phyloP scores from a whole-genome alignment of 306 rosid genomes.

The Medicago ruthenica region DNA sequence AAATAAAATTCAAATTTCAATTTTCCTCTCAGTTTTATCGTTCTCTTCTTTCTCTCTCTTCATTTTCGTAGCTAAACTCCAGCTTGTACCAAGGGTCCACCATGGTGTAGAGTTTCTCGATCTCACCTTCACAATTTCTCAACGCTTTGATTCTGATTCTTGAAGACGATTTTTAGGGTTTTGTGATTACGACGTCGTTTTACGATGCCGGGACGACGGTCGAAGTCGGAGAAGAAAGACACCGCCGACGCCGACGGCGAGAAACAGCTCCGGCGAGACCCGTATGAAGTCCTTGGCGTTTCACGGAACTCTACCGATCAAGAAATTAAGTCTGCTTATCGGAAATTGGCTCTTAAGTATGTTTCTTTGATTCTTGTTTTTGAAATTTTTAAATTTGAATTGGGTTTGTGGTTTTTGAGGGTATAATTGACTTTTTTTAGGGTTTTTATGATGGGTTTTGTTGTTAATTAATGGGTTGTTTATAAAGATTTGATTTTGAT shows the following conservation, averaged over 20 bases:
- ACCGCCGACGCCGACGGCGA: conserved; percentile 64
- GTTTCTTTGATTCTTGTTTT: conserved; percentile 35
- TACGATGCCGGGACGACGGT: conserved; percentile 76
- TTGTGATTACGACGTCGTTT: conserved; percentile 35
- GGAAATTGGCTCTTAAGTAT: conserved; percentile 97
- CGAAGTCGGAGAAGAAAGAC: conserved; percentile 86
- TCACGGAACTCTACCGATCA: conserved; percentile 84
- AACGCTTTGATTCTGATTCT: conserved; percentile 11
- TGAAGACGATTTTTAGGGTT: conserved; percentile 60
- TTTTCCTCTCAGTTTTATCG: conserved; percentile 55
- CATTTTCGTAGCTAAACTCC: conserved; percentile 42
- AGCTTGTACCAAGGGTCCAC: conserved; percentile 51
- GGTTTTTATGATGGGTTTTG: neutral
- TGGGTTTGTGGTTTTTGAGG: conserved; percentile 6
- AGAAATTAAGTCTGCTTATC: conserved; percentile 92
- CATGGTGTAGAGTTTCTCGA: conserved; percentile 52
- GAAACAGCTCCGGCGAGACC: conserved; percentile 84
- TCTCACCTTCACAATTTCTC: conserved; percentile 46
- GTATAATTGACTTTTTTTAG: conserved; percentile 18
- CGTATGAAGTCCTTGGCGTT: conserved; percentile 96
- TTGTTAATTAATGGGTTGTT: neutral
- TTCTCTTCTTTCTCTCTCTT: conserved; percentile 45
- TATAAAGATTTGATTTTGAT: neutral
- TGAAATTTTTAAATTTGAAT: conserved; percentile 2
- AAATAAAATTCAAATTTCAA: conserved; percentile 39